A percentile compares a stretch with the other conserved stretches of the same genome.
Evolutionary conservation across 2,329 filamentous ascomycete species (phyloP).

Genomic region (Penicillium sp.): DNA sequence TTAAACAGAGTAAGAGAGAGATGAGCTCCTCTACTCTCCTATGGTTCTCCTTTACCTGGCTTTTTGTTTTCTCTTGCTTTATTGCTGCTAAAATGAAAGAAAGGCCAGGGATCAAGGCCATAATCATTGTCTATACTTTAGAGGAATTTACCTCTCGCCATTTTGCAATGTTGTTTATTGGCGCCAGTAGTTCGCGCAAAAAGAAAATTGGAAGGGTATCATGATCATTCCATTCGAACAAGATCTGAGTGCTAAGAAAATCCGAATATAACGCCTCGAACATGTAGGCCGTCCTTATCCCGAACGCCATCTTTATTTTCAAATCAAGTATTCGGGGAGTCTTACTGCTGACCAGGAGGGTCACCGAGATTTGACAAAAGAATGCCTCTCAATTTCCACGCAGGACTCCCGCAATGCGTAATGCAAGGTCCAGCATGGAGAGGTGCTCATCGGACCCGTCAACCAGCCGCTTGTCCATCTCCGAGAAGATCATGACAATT

Average conservation of each 20-base stretch:
- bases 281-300: neutral
- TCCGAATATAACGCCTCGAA: conserved; percentile 5
- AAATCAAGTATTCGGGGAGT: neutral
- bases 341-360: neutral
- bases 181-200: neutral
- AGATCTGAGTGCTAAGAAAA: conserved; percentile 7
- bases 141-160: neutral
- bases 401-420: conserved; percentile 77
- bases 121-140: no score
- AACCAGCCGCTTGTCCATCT: conserved; percentile 88
- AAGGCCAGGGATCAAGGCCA: neutral
- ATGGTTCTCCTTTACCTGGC: neutral
- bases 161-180: neutral
- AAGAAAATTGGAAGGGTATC: conserved; percentile 7
- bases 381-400: conserved; percentile 29
- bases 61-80: neutral
- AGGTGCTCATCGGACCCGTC: conserved; percentile 96
- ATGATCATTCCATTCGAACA: conserved; percentile 12
- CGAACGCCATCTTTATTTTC: conserved; percentile 6
- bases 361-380: neutral
- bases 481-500: conserved; percentile 85
- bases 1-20: neutral
- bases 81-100: neutral
- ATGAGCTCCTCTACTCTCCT: neutral
- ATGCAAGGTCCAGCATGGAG: conserved; percentile 78